These are phyloP conservation scores for Solanum lignicaule DNA, from an alignment of 257 asterid genomes.

Conservation along the genomic window DNA sequence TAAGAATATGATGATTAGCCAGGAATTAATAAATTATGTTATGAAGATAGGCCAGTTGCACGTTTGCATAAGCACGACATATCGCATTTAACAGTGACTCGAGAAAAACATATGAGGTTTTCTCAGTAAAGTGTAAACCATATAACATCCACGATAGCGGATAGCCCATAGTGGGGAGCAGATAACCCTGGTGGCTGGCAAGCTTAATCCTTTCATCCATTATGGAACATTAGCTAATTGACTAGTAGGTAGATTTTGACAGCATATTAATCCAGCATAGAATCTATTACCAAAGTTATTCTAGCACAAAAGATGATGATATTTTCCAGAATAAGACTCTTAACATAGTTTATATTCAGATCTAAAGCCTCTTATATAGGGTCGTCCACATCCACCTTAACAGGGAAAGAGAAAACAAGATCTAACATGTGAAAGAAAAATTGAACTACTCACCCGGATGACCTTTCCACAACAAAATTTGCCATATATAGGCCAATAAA, in stretches of 20 bases:
- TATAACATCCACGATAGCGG: neutral
- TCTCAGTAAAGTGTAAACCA: neutral
- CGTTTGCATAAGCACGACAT: neutral
- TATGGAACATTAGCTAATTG: neutral
- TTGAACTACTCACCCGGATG: slow-evolving; percentile 69
- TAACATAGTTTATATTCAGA: neutral
- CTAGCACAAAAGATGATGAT: neutral
- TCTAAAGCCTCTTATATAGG: neutral
- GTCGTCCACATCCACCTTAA: neutral
- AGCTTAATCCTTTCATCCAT: neutral
- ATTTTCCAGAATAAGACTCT: neutral
- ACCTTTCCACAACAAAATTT: slow-evolving; percentile 94
- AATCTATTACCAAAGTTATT: neutral
- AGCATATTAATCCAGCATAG: neutral
- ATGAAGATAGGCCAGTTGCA: neutral
- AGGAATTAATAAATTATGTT: neutral
- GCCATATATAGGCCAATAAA: slow-evolving; percentile 97
- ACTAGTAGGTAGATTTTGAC: neutral
- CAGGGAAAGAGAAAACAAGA: neutral
- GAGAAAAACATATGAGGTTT: neutral
- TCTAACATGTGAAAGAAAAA: neutral
- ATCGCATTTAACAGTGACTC: neutral
- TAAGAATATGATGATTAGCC: neutral
- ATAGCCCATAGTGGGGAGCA: neutral
- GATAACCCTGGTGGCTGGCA: neutral